Base-by-base conservation (phyloP, 345 rosid species). In the Viola odorata region DNA sequence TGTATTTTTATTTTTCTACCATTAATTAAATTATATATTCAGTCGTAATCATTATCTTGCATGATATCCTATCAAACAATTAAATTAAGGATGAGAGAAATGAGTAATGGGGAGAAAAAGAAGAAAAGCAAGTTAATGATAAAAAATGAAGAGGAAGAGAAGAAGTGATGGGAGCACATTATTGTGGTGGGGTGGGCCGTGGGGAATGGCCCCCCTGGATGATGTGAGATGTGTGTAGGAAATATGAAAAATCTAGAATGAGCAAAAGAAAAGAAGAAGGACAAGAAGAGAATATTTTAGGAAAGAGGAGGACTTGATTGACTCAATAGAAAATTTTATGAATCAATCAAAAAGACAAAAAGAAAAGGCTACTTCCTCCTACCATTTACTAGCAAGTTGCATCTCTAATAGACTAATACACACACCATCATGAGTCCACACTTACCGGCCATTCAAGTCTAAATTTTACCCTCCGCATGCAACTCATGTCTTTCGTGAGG, bases 1-100 rank as follows among this genome's bases (percentile, higher is more conserved):
- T 23, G 32, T 54, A 10, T 52, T 23, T 37, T 14, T 8, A 50
- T 39, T 39, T 10, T 57, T 15, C 23, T 15, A n/a, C n/a, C 6
- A 4, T 53, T 12, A 45, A 14, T 38, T 42, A 23, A 37, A 50
- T 8, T 32, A 14, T 5, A n/a, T 39, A n/a, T 3, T 37, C 41
- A 41, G 39, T 57, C 47, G 17, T 15, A 16, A 66, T 61, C 52
- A 61, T 65, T n/a, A 59, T 61, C 63, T 5, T 55, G n/a, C 60
- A 23, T 41, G 42, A 52, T 63, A 58, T 41, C 32, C 32, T 23
- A 23, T 23, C 32, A 23, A 23, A 23, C 64, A 64, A 66, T 57
- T 41, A 62, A 54, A 51, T 12, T n/a, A 50, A 52, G 61, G 61
- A 53, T 67, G 32, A 52, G 45, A 51, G 40, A 50, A 66, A 36